These are phyloP conservation scores for Dicorynia guianensis DNA, from an alignment of 306 rosid species.

Conservation along the genomic window DNA sequence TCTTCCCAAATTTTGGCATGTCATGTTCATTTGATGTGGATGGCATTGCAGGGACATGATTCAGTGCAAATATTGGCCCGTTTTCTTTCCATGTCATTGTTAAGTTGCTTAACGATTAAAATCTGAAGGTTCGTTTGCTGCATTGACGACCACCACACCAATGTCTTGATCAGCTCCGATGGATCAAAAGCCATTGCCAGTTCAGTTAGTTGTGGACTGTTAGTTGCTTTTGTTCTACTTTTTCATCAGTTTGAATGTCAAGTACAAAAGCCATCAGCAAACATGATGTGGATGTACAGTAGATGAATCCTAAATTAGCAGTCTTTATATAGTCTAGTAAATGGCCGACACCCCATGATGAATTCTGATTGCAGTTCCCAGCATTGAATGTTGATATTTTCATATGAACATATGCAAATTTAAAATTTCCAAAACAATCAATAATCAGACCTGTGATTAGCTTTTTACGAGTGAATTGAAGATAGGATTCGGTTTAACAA, in stretches of 20 bases:
- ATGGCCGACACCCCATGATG: slow-evolving; percentile 35
- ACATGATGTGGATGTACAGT: not conserved
- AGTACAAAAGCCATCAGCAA: not conserved
- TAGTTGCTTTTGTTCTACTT: slow-evolving; percentile 31
- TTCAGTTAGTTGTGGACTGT: slow-evolving; percentile 52
- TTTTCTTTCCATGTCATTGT: not conserved
- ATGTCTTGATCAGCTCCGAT: not conserved
- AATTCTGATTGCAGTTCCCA: slow-evolving; percentile 16
- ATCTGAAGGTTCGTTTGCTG: not conserved
- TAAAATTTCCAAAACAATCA: slow-evolving; percentile 6
- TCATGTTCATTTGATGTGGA: not conserved
- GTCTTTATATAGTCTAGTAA: slow-evolving; percentile 31
- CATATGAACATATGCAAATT: not conserved
- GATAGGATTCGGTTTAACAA: not conserved
- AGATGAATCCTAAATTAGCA: not conserved
- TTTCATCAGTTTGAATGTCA: slow-evolving; percentile 3
- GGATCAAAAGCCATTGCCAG: slow-evolving; percentile 21
- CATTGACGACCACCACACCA: no score
- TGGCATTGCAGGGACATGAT: not conserved
- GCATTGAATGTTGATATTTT: slow-evolving; percentile 12
- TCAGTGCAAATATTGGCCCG: no score
- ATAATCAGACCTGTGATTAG: not conserved
- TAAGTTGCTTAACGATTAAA: not conserved
- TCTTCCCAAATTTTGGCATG: no score
- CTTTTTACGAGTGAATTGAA: not conserved